Evolutionary conservation across 179 eudicot genomes (phyloP).

Genomic region (Actinidia arguta): DNA sequence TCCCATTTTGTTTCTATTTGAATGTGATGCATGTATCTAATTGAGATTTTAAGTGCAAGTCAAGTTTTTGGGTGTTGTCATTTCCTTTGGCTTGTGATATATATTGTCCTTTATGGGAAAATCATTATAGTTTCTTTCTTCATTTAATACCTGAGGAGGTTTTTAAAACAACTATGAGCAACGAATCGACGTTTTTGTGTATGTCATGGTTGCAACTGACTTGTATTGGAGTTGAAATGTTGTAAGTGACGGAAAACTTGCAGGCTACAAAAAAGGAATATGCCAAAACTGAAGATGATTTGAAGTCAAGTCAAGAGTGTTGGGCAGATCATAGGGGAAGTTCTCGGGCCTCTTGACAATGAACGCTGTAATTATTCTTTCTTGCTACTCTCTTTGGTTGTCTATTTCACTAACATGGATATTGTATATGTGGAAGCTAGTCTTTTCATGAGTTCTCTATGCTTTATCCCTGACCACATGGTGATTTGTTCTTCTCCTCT

Average conservation of each 20-base stretch:
- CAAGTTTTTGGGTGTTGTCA: no score
- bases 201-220: background rate
- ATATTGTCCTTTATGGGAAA: no score
- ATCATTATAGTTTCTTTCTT: no score
- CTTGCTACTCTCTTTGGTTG: background rate
- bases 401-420: background rate
- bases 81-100: no score
- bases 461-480: no score
- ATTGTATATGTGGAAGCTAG: background rate
- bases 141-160: no score
- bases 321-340: conserved; percentile 99
- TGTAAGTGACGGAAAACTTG: conserved; percentile 73
- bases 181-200: background rate
- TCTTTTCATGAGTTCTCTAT: background rate
- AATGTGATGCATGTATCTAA: no score
- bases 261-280: conserved; percentile 83
- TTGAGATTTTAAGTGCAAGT: no score
- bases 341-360: conserved; percentile 94
- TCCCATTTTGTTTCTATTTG: no score
- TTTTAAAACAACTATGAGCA: no score
- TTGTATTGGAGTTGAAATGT: conserved; percentile 16
- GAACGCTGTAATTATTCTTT: conserved; percentile 75
- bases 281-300: conserved; percentile 94
- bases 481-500: no score
- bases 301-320: conserved; percentile 99